Evolutionary conservation across 1,139 yeast genomes (phyloP), one percentile per base, ranked within the genome.

Genomic region (Magnusiomyces tetraspermus): DNA sequence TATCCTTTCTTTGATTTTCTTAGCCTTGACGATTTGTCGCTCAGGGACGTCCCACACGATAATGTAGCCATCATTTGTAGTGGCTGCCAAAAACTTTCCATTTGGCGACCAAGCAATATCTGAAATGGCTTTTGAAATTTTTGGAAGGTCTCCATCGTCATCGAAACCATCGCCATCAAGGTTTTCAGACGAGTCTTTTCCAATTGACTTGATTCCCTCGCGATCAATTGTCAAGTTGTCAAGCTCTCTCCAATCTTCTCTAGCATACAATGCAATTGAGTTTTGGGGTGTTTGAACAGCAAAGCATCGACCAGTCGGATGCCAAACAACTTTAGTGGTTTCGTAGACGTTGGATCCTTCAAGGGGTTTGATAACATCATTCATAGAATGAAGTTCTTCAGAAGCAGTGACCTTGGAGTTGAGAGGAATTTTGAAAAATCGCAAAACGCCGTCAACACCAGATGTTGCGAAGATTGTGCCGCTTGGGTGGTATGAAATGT

Each of bases 361-460:
- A 64, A 78, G 57, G 21, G 55, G 46, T 1, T 68, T 67, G 11
- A 62, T 57, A 0, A 64, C 70, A 26, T 71, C 74, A 1, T 70
- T 62, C 17, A 84, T 65, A 1, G 76, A 72, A 19, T 33, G 40
- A 17, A 33, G 21, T 21, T 30, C 19, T n/a, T 19, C 38, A 6
- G 24, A 30, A 10, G 48, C 30, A 45, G 48, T 22, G 15, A 23
- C 22, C 47, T 78, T 67, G 1, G 74, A 60, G 46, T 70, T 61
- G 49, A 67, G 64, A 2, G 78, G 77, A 36, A 84, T 76, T 0
- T 88, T 82, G 62, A 76, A 86, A 46, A 92, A 71, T 46, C 78
- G 76, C 26, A 88, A 69, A 42, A 73, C 74, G 11, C 96, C 95
- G 66, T 80, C 84, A 10, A 85, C 72, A 51, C 83, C 75, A 17